phyloP scores from a whole-genome alignment of 2,329 filamentous ascomycete genomes.

The Alternaria arborescens region DNA sequence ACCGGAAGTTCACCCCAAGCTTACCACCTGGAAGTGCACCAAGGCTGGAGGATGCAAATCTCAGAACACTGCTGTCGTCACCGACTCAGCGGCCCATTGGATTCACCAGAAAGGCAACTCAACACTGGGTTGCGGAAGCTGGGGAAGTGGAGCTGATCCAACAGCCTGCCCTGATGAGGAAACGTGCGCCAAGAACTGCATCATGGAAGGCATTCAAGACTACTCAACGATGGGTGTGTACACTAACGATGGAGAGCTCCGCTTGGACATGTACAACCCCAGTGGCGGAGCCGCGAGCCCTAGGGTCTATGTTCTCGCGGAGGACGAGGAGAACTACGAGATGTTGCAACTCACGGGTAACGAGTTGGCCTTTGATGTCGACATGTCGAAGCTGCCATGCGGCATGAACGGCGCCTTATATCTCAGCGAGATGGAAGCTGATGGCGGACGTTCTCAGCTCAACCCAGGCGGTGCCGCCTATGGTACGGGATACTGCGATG shows the following conservation, averaged over 20 bases:
- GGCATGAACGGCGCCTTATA: slow-evolving; percentile 55
- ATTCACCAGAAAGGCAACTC: slow-evolving; percentile 54
- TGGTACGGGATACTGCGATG: slow-evolving; percentile 66
- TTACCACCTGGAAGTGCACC: slow-evolving; percentile 64
- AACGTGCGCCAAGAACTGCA: slow-evolving; percentile 65
- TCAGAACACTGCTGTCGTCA: slow-evolving; percentile 59
- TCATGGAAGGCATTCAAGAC: slow-evolving; percentile 63
- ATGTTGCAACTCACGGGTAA: slow-evolving; percentile 71
- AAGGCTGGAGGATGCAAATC: slow-evolving; percentile 59
- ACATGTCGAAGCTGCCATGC: slow-evolving; percentile 59
- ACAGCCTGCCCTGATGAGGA: slow-evolving; percentile 59
- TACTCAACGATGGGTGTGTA: slow-evolving; percentile 65
- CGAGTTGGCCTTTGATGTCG: slow-evolving; percentile 77
- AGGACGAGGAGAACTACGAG: slow-evolving; percentile 68
- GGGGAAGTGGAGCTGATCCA: slow-evolving; percentile 48
- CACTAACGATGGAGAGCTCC: slow-evolving; percentile 59
- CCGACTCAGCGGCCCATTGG: slow-evolving; percentile 59
- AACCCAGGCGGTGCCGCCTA: slow-evolving; percentile 65
- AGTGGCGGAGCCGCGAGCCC: slow-evolving; percentile 54
- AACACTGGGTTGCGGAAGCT: slow-evolving; percentile 45
- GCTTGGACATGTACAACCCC: slow-evolving; percentile 53
- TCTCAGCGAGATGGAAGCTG: slow-evolving; percentile 50
- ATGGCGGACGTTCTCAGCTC: slow-evolving; percentile 46
- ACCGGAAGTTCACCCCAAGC: slow-evolving; percentile 60
- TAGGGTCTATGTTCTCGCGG: slow-evolving; percentile 70